phyloP scores from a whole-genome alignment of 306 rosid species.

The Chamaecrista fasciculata region DNA sequence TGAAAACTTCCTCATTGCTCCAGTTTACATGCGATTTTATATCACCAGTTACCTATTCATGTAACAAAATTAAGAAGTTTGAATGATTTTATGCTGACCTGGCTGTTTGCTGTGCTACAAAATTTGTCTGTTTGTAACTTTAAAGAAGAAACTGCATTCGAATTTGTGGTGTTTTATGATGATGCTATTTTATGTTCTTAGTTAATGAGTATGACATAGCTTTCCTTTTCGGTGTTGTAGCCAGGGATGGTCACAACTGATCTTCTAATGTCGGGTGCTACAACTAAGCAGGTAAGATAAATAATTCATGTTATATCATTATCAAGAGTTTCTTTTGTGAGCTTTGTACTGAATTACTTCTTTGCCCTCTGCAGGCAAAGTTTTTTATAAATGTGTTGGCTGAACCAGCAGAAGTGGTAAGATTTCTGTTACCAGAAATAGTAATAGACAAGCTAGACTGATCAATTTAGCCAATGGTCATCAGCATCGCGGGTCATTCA shows the following conservation, averaged over 20 bases:
- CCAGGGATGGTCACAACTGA: conserved; percentile 99
- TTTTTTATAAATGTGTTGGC: conserved; percentile 95
- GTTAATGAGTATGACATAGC: not conserved
- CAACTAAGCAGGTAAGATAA: conserved; percentile 72
- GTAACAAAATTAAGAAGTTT: not conserved
- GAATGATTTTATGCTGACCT: not conserved
- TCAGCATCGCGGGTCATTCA: conserved; percentile 9
- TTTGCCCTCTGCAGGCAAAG: conserved; percentile 70
- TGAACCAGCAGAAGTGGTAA: conserved; percentile 97
- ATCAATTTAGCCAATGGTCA: not conserved
- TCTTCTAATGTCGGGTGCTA: conserved; percentile 98
- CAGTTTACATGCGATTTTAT: not conserved
- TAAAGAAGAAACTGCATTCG: not conserved
- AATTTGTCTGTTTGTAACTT: conserved; percentile 3
- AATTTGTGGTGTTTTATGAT: not conserved
- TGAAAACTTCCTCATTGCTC: conserved; percentile 2
- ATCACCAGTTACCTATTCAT: not conserved
- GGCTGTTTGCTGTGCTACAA: not conserved
- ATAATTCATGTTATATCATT: conserved; percentile 2
- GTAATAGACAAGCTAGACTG: conserved; percentile 14
- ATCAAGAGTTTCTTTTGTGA: not conserved
- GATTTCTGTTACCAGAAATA: conserved; percentile 22
- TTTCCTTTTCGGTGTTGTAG: conserved; percentile 45
- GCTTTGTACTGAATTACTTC: not conserved
- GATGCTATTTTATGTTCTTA: not conserved